Conservation (phyloP, 331 rosid species). For the Quercus tomentella region DNA sequence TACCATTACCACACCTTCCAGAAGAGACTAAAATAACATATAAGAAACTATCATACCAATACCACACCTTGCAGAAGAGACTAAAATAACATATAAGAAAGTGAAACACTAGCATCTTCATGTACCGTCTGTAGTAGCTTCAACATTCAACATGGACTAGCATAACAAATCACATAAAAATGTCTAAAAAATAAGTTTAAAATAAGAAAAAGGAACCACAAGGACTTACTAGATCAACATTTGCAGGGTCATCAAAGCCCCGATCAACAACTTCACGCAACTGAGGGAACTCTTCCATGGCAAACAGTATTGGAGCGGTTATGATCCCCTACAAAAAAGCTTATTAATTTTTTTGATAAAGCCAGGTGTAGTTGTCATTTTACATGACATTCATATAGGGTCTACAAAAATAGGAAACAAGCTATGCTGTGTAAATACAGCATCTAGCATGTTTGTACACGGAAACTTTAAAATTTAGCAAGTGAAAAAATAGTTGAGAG, state of each 20-base stretch:
- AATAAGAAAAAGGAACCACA: background rate
- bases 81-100: background rate
- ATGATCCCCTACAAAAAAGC: conserved; percentile 74
- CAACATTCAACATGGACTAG: background rate
- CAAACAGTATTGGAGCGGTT: conserved; percentile 90
- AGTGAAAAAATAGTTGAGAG: background rate
- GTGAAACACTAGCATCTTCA: background rate
- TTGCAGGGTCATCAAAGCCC: conserved; percentile 79
- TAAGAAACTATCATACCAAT: background rate
- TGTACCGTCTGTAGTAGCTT: background rate
- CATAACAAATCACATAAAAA: background rate
- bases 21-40: background rate
- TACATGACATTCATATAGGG: background rate
- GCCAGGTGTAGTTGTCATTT: background rate
- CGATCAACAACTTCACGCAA: conserved; percentile 55
- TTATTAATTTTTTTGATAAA: background rate
- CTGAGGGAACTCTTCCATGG: conserved; percentile 95
- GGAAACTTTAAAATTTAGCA: background rate
- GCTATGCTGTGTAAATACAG: background rate
- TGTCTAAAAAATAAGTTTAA: background rate
- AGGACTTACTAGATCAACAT: conserved; percentile 71
- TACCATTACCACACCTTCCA: background rate
- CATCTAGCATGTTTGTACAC: background rate
- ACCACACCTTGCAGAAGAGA: background rate
- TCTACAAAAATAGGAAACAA: background rate